Evolutionary conservation across 306 rosid species (phyloP).

Genomic region (Acacia melanoxylon): DNA sequence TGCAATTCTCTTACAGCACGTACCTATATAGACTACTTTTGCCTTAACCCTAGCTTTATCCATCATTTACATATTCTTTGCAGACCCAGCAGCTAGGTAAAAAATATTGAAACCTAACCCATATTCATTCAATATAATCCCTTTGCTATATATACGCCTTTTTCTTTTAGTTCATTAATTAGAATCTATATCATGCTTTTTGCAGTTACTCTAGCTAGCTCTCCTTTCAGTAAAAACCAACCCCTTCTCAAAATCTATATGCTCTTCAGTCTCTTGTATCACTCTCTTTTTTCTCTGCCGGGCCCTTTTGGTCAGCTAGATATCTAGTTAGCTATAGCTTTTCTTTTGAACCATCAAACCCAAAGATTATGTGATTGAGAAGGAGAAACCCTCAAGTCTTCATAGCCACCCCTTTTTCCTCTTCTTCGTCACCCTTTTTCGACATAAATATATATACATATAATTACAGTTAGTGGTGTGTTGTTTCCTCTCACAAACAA

Average conservation of each 20-base stretch:
- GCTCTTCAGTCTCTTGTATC: background rate
- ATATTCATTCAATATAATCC: slow-evolving; percentile 9
- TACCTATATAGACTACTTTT: slow-evolving; percentile 19
- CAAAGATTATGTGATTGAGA: background rate
- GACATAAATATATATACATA: background rate
- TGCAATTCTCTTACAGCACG: slow-evolving; percentile 40
- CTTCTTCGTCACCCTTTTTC: background rate
- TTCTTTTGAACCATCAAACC: slow-evolving; percentile 30
- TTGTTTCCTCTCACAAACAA: background rate
- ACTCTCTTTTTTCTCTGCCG: slow-evolving; percentile 1
- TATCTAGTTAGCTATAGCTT: background rate
- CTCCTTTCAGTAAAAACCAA: slow-evolving; percentile 34
- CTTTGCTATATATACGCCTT: slow-evolving; percentile 15
- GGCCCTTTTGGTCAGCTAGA: slow-evolving; percentile 8
- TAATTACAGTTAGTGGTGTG: background rate
- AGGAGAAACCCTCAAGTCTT: slow-evolving; percentile 1
- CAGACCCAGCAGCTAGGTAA: background rate
- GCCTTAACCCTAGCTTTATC: slow-evolving; percentile 14
- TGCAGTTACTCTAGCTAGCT: slow-evolving; percentile 31
- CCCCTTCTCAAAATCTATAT: slow-evolving; percentile 20
- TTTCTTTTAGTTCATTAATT: slow-evolving; percentile 22
- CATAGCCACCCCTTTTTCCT: background rate
- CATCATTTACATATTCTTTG: background rate
- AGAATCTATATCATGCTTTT: slow-evolving; percentile 30
- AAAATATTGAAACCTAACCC: slow-evolving; percentile 26